Conservation (phyloP, 140 eudicot genomes). For the Artemisia princeps region DNA sequence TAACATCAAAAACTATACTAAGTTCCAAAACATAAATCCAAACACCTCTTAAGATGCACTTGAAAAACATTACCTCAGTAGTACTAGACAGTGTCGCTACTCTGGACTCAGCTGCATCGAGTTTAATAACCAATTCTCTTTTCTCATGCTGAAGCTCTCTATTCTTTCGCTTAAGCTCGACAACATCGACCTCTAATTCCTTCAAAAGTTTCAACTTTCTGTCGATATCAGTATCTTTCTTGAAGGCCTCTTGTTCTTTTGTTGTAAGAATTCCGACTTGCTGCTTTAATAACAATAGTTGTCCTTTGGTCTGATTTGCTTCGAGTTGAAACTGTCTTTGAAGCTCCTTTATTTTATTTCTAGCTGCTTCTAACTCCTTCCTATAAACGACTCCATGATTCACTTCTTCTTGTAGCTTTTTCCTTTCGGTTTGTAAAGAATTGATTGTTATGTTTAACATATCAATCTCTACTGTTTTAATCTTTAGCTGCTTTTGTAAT, state of each 20-base stretch:
- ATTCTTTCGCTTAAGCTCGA: conserved; percentile 82
- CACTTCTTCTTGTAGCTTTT: conserved; percentile 79
- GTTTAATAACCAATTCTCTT: conserved; percentile 60
- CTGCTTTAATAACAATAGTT: conserved; percentile 75
- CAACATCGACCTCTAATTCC: conserved; percentile 72
- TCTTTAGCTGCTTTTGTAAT: conserved; percentile 81
- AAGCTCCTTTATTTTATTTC: conserved; percentile 74
- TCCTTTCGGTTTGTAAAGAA: conserved; percentile 82
- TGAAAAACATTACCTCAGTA: conserved; percentile 56
- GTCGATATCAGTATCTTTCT: conserved; percentile 60
- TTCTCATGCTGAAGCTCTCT: conserved; percentile 91
- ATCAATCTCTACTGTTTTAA: conserved; percentile 86
- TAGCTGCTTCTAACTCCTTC: conserved; percentile 73
- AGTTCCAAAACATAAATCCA: too few species aligned
- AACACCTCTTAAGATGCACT: too few species aligned
- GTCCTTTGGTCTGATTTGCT: conserved; percentile 89
- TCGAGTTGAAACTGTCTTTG: conserved; percentile 89
- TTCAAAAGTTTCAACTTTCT: conserved; percentile 66
- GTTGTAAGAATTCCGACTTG: conserved; percentile 81
- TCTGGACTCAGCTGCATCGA: conserved; percentile 70
- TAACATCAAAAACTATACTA: too few species aligned
- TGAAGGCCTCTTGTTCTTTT: conserved; percentile 65
- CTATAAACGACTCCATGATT: conserved; percentile 44
- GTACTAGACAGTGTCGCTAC: conserved; percentile 55
- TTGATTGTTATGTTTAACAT: conserved; percentile 72